Percentiles rank a stretch among this genome's conserved stretches.
These are phyloP conservation scores for Yamadazyma takamatsuzukensis DNA, from an alignment of 805 yeast genomes.

Conservation along the genomic window DNA sequence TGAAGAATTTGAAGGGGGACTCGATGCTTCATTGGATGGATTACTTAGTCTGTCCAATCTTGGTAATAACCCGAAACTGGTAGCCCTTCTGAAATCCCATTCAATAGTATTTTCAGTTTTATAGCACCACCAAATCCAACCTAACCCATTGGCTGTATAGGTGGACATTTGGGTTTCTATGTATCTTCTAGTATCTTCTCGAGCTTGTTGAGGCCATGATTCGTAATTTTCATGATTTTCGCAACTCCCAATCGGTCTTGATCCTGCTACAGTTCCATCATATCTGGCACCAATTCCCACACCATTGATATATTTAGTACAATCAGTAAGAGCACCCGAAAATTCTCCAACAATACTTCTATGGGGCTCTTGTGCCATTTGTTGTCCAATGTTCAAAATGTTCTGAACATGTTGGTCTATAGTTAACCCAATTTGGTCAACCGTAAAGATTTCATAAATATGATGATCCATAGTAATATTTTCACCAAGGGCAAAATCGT, in stretches of 20 bases:
- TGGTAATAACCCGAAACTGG: slow-evolving; percentile 54
- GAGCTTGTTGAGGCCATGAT: slow-evolving; percentile 44
- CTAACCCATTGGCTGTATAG: slow-evolving; percentile 42
- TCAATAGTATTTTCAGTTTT: slow-evolving; percentile 65
- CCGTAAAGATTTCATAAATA: slow-evolving; percentile 35
- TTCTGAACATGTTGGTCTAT: slow-evolving; percentile 28
- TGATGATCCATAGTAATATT: slow-evolving; percentile 38
- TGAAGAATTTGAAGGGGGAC: too few relatives aligned
- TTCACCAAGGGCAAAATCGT: slow-evolving; percentile 18
- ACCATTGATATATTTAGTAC: slow-evolving; percentile 68
- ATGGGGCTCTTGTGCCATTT: slow-evolving; percentile 32
- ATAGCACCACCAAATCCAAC: slow-evolving; percentile 74
- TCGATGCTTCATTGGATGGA: slow-evolving; percentile 92
- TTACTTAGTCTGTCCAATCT: slow-evolving; percentile 73
- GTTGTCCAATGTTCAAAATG: slow-evolving; percentile 27
- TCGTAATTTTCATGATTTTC: slow-evolving; percentile 31
- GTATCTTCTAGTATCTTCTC: slow-evolving; percentile 45
- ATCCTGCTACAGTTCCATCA: slow-evolving; percentile 41
- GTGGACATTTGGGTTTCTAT: slow-evolving; percentile 60
- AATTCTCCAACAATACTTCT: slow-evolving; percentile 67
- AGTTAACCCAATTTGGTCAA: slow-evolving; percentile 20
- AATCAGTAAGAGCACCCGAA: slow-evolving; percentile 72
- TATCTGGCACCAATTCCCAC: slow-evolving; percentile 63
- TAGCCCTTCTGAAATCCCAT: slow-evolving; percentile 64
- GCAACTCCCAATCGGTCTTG: slow-evolving; percentile 41